Conservation (phyloP, 192 early-diverging fungal species). For the Phycomyces nitens region DNA sequence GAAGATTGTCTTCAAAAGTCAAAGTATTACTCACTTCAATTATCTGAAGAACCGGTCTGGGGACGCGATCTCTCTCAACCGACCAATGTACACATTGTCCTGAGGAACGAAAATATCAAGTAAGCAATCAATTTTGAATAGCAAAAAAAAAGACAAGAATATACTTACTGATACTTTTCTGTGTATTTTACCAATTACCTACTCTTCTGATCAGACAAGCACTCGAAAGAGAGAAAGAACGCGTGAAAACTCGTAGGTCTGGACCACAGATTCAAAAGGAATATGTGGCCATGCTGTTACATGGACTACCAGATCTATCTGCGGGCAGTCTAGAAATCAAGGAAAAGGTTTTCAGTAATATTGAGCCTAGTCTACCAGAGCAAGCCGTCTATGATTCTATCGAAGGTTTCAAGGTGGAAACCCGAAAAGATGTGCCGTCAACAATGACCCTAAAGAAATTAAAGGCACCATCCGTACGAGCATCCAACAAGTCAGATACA, state of each 20-base stretch:
- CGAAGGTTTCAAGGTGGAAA: slow-evolving; percentile 37
- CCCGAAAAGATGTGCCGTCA: slow-evolving; percentile 10
- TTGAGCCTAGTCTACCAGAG: background rate
- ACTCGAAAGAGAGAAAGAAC: slow-evolving; percentile 11
- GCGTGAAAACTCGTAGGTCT: background rate
- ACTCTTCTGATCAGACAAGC: slow-evolving; percentile 7
- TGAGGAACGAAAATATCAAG: slow-evolving; percentile 29
- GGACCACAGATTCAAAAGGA: slow-evolving; percentile 14
- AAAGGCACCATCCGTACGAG: background rate
- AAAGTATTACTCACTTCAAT: slow-evolving; percentile 63
- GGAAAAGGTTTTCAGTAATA: slow-evolving; percentile 11
- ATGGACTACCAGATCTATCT: slow-evolving; percentile 6
- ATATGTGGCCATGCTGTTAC: slow-evolving; percentile 18
- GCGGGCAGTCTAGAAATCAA: slow-evolving; percentile 9
- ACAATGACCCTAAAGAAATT: slow-evolving; percentile 9
- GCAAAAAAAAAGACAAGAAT: background rate
- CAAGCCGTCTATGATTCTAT: slow-evolving; percentile 29
- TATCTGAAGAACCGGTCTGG: slow-evolving; percentile 75
- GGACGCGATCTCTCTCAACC: slow-evolving; percentile 39
- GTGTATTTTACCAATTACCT: background rate
- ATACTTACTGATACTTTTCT: background rate
- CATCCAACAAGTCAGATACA: background rate
- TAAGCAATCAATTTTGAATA: slow-evolving; percentile 16
- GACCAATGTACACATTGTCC: slow-evolving; percentile 21
- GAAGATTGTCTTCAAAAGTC: slow-evolving; percentile 68